Base-by-base conservation (phyloP, 345 rosid genomes). In the Fremontodendron californicum region DNA sequence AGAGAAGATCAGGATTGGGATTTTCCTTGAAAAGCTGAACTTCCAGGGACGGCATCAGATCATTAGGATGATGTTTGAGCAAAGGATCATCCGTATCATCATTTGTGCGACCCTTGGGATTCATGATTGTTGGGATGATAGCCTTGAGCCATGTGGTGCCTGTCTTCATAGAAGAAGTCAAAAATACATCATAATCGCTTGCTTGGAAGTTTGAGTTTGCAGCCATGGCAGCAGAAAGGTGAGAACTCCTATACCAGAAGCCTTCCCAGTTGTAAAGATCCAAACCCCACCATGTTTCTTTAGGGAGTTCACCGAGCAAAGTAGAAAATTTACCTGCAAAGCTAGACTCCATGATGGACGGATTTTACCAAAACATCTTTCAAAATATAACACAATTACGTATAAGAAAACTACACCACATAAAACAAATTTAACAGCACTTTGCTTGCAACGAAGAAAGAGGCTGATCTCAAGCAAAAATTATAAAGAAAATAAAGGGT, bases 81-180 rank as follows among this genome's bases (percentile, higher is more conserved):
- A 21, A 43, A 12, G 72, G 52, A 12, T 67, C 52, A 1, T 42
- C 31, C 6, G 0, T 13, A 39, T 67, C 51, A 21, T 42, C 52
- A 9, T 19, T 21, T 4, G 27, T n/a, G 12, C 71, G 18, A 42
- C 51, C 71, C 1, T 10, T 40, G 31, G 31, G 71, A 9, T 42
- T 42, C 71, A 67, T 67, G 29, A 67, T 67, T 18, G 49, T 39
- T 10, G 51, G 71, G 51, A 67, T 67, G 33, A 67, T 40, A 42
- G 51, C 71, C 71, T 67, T 67, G 51, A 67, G 71, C 51, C 71
- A 67, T 39, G 49, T 39, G 31, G 51, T 63, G 12, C 68, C 23
- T 8, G 68, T 40, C 49, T 66, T 37, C 71, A 10, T 21, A 3
- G 71, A 66, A 39, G 49, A 65, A 39, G 70, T 39, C 15, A 65